Percentiles rank a stretch among this genome's conserved stretches.
Evolutionary conservation across 2,329 filamentous ascomycete genomes (phyloP).

Genomic region (Cytospora paraplurivora): DNA sequence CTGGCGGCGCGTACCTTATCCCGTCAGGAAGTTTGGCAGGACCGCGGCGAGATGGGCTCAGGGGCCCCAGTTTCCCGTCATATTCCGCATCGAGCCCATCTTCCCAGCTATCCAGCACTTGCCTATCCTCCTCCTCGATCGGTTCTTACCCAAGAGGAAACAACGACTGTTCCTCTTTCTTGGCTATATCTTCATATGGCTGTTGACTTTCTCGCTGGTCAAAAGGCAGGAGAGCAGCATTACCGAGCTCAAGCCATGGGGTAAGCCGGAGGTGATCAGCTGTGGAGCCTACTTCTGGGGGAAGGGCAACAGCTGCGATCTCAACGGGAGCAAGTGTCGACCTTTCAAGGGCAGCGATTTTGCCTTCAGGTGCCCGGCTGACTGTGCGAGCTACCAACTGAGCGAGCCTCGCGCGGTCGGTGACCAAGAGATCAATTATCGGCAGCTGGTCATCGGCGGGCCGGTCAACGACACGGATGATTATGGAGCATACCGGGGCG

Average conservation of each 20-base stretch:
- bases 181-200: conserved; percentile 66
- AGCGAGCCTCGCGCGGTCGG: conserved; percentile 77
- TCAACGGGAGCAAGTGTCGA: conserved; percentile 74
- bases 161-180: conserved; percentile 63
- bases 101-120: conserved; percentile 68
- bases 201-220: conserved; percentile 69
- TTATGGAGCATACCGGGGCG: conserved; percentile 73
- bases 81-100: conserved; percentile 57
- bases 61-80: conserved; percentile 57
- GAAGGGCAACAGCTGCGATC: conserved; percentile 69
- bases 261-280: conserved; percentile 63
- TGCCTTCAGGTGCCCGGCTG: conserved; percentile 74
- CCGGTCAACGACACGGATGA: conserved; percentile 47
- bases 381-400: conserved; percentile 66
- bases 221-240: conserved; percentile 62
- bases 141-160: conserved; percentile 58
- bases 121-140: conserved; percentile 65
- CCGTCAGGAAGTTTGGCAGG: conserved; percentile 49
- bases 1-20: conserved; percentile 62
- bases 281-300: conserved; percentile 74
- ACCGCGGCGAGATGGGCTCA: conserved; percentile 52
- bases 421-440: conserved; percentile 65
- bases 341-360: conserved; percentile 72
- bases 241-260: conserved; percentile 68
- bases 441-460: conserved; percentile 69